Conservation (phyloP, 2,329 filamentous ascomycete species). For the Beauveria sp. region DNA sequence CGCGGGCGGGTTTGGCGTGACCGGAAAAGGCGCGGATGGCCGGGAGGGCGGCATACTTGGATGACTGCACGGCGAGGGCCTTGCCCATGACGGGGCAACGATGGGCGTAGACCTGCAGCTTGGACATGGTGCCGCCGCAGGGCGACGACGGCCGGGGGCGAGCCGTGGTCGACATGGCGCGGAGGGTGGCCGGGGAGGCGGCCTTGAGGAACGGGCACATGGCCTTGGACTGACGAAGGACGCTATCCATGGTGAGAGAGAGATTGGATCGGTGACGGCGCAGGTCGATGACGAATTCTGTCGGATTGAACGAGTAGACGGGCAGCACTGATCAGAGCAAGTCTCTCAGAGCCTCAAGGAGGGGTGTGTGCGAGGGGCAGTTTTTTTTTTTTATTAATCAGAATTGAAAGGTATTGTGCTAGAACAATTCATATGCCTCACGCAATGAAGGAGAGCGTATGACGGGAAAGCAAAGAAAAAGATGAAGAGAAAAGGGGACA, state of each 20-base stretch:
- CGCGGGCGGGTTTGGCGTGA: slow-evolving; percentile 50
- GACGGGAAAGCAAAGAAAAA: not conserved
- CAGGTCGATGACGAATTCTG: not conserved
- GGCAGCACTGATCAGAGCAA: not conserved
- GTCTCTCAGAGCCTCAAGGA: not conserved
- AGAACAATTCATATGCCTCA: not conserved
- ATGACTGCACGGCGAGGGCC: slow-evolving; percentile 80
- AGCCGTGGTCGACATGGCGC: slow-evolving; percentile 73
- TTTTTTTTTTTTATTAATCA: slow-evolving; percentile 3
- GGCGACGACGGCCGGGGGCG: slow-evolving; percentile 53
- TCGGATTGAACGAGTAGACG: not conserved
- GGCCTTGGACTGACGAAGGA: slow-evolving; percentile 89
- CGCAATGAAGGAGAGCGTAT: not conserved
- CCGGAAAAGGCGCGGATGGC: slow-evolving; percentile 44
- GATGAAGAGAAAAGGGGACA: not conserved
- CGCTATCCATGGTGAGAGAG: slow-evolving; percentile 68
- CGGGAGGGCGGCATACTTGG: slow-evolving; percentile 42
- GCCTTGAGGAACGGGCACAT: slow-evolving; percentile 98
- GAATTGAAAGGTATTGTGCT: not conserved
- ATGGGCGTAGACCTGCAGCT: slow-evolving; percentile 86
- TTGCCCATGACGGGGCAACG: slow-evolving; percentile 99
- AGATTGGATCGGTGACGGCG: not conserved
- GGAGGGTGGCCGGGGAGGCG: slow-evolving; percentile 84
- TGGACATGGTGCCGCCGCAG: slow-evolving; percentile 90
- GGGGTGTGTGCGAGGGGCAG: not conserved